Conservation (phyloP, 306 rosid genomes). For the Pyrus bretschneideri region DNA sequence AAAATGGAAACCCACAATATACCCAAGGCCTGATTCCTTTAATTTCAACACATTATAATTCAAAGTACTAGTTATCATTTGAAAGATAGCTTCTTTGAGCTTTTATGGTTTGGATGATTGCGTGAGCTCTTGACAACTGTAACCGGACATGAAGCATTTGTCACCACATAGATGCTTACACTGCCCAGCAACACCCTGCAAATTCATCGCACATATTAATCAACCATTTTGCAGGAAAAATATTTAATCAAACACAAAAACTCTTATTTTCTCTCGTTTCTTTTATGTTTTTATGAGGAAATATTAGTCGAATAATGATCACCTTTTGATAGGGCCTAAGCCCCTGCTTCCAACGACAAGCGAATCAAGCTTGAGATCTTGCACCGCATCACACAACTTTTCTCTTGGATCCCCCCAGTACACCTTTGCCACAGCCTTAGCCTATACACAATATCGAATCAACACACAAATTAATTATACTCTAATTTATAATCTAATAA, state of each 20-base stretch:
- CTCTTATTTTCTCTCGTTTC: neutral
- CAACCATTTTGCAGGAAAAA: neutral
- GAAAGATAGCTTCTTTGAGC: neutral
- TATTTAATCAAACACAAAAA: neutral
- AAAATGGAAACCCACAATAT: neutral
- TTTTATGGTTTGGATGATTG: conserved; percentile 19
- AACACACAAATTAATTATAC: neutral
- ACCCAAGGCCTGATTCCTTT: neutral
- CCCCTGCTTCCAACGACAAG: conserved; percentile 81
- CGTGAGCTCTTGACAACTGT: conserved; percentile 49
- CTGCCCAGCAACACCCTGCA: conserved; percentile 69
- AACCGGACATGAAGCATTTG: conserved; percentile 68
- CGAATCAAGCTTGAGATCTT: conserved; percentile 55
- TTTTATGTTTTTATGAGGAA: neutral
- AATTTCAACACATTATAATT: neutral
- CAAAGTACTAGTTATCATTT: neutral
- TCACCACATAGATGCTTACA: conserved; percentile 58
- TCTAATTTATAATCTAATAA: neutral
- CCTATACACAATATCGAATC: conserved; percentile 19
- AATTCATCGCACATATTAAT: neutral
- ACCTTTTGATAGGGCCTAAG: conserved; percentile 60
- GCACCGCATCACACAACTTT: conserved; percentile 54
- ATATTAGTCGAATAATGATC: neutral
- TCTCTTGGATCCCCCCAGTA: conserved; percentile 88
- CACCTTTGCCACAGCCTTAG: conserved; percentile 59